Percentiles rank a stretch among this genome's conserved stretches.
These are phyloP conservation scores for Venturiaceae sp. DNA, from an alignment of 2,329 filamentous ascomycete species.

Conservation along the genomic window DNA sequence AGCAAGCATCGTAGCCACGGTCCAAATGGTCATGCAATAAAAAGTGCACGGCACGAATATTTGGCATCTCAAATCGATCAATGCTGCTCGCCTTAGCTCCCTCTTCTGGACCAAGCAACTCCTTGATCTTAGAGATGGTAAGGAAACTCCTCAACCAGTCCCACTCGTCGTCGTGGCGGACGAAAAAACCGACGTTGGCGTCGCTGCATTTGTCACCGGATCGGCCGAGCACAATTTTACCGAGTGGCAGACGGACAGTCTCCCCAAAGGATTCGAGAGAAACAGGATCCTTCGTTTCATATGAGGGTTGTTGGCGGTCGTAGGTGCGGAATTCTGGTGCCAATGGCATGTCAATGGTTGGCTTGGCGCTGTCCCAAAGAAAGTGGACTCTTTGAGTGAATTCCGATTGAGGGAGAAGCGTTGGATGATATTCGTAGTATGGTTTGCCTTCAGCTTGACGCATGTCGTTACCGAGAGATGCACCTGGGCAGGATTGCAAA, in stretches of 20 bases:
- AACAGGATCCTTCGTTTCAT: conserved; percentile 20
- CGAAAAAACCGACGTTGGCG: conserved; percentile 15
- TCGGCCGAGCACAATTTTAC: conserved; percentile 23
- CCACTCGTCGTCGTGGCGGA: conserved; percentile 11
- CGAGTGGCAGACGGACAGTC: conserved; percentile 26
- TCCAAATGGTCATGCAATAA: conserved; percentile 38
- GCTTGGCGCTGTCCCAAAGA: conserved; percentile 9
- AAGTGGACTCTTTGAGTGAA: conserved; percentile 14
- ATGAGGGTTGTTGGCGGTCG: conserved; percentile 15
- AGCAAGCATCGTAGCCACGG: conserved; percentile 32
- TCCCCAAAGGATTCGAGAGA: conserved; percentile 22
- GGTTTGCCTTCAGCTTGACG: conserved; percentile 13
- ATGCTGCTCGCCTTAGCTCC: conserved; percentile 10
- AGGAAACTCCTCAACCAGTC: conserved; percentile 12
- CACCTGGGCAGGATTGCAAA: conserved; percentile 14
- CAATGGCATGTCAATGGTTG: conserved; percentile 9
- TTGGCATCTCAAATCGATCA: conserved; percentile 13
- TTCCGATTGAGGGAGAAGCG: conserved; percentile 14
- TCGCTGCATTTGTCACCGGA: conserved; percentile 18
- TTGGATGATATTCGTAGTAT: conserved; percentile 15
- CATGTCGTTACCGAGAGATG: conserved; percentile 12
- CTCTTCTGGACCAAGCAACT: conserved; percentile 16
- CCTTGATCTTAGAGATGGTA: conserved; percentile 15
- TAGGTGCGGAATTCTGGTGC: conserved; percentile 10
- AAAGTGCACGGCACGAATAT: conserved; percentile 27